These are phyloP conservation scores for Rhinocladiella similis DNA, from an alignment of 2,329 filamentous ascomycete genomes.

Conservation along the genomic window DNA sequence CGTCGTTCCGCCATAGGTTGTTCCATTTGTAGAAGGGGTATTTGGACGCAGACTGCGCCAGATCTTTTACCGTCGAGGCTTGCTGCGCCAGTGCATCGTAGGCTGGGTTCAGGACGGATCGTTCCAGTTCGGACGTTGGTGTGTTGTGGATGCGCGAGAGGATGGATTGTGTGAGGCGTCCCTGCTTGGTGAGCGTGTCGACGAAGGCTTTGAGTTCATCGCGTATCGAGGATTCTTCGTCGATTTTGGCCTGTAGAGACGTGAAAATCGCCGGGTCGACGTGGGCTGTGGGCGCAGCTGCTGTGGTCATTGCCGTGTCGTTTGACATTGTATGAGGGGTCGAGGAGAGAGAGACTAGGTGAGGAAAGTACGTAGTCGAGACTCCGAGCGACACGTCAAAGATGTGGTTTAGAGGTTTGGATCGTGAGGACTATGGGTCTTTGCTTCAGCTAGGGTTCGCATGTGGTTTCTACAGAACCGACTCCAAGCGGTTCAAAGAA, in stretches of 20 bases:
- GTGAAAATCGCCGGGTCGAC: conserved; percentile 84
- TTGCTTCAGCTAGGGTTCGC: too few relatives aligned
- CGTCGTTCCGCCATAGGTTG: conserved; percentile 75
- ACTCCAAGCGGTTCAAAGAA: too few relatives aligned
- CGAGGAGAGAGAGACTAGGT: neutral
- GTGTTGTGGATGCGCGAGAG: conserved; percentile 90
- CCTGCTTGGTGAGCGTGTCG: conserved; percentile 76
- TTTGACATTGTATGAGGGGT: conserved; percentile 13
- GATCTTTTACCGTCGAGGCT: conserved; percentile 67
- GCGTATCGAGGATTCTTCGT: conserved; percentile 78
- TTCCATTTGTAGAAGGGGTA: conserved; percentile 99
- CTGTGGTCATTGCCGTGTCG: conserved; percentile 21
- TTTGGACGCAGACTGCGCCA: conserved; percentile 73
- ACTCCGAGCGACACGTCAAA: neutral
- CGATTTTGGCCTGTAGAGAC: conserved; percentile 82
- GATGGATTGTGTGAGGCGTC: conserved; percentile 75
- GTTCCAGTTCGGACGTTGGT: conserved; percentile 64
- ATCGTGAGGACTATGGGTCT: too few relatives aligned
- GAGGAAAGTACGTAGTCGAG: neutral
- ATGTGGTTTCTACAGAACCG: too few relatives aligned
- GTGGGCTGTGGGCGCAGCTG: conserved; percentile 46
- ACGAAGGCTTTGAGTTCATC: conserved; percentile 82
- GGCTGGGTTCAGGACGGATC: conserved; percentile 67
- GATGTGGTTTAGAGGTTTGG: neutral
- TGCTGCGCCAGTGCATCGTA: conserved; percentile 71